Conservation (phyloP, 2,329 filamentous ascomycete genomes). For the Cladosporium sp. region DNA sequence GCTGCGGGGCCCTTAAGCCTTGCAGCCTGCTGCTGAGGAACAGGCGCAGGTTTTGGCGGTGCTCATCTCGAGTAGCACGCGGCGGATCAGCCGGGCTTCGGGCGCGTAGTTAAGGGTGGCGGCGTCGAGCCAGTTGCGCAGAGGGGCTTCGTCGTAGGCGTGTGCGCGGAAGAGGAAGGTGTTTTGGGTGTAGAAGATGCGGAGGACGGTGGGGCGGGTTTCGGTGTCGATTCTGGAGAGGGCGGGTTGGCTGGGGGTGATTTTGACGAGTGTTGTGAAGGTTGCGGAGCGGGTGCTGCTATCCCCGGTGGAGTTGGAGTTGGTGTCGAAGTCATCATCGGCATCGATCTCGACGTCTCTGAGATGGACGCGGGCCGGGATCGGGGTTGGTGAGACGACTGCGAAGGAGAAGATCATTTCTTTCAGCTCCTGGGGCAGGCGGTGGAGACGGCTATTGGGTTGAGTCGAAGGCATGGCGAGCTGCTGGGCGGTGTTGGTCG, state of each 20-base stretch:
- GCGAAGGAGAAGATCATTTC: not conserved
- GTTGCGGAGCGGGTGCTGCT: not conserved
- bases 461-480: not conserved
- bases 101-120: not conserved
- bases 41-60: not conserved
- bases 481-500: not conserved
- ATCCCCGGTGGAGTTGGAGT: not conserved
- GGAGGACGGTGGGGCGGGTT: not conserved
- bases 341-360: not conserved
- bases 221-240: not conserved
- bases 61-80: not conserved
- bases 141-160: not conserved
- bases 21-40: not conserved
- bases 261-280: not conserved
- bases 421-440: not conserved
- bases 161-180: constrained; percentile 5
- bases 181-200: not conserved
- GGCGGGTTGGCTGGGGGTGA: not conserved
- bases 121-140: not conserved
- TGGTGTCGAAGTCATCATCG: not conserved
- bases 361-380: not conserved
- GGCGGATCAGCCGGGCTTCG: not conserved
- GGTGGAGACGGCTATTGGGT: not conserved
- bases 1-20: not conserved
- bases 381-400: not conserved